Evolutionary conservation across 2,329 filamentous ascomycete species (phyloP).

Genomic region (Cryoendolithus antarcticus): DNA sequence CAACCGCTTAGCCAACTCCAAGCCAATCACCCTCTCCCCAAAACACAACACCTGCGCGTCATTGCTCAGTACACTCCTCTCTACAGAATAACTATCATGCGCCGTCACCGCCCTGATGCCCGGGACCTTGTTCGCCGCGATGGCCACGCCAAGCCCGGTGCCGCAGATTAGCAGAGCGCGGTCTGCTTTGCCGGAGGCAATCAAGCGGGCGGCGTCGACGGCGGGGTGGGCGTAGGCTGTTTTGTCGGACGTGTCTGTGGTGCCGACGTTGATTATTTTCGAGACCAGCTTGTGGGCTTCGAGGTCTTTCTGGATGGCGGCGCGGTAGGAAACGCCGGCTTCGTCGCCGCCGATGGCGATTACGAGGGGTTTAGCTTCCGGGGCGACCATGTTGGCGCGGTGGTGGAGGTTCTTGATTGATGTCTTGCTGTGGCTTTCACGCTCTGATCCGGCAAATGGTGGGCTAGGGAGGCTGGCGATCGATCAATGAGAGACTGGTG

Average conservation of each 20-base stretch:
- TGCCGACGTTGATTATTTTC: conserved; percentile 62
- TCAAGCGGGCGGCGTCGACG: conserved; percentile 55
- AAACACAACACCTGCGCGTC: conserved; percentile 80
- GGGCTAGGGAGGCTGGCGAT: too few species aligned
- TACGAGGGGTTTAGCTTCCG: conserved; percentile 22
- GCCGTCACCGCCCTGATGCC: conserved; percentile 80
- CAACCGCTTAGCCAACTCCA: conserved; percentile 66
- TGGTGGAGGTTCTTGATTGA: too few species aligned
- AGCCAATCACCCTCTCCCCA: conserved; percentile 69
- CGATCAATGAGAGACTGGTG: too few species aligned
- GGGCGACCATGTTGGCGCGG: conserved; percentile 14
- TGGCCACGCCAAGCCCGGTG: conserved; percentile 76
- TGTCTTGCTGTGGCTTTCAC: too few species aligned
- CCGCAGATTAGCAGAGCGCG: conserved; percentile 74
- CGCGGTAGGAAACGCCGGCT: conserved; percentile 68
- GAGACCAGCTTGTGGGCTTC: conserved; percentile 53
- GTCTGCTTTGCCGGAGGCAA: conserved; percentile 54
- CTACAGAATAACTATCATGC: conserved; percentile 74
- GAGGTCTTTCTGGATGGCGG: conserved; percentile 62
- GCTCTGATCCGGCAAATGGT: too few species aligned
- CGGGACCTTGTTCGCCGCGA: conserved; percentile 77
- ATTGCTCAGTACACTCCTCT: conserved; percentile 69
- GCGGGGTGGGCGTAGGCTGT: conserved; percentile 73
- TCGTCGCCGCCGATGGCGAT: conserved; percentile 56
- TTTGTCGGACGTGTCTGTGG: conserved; percentile 53